Percentiles rank a stretch among this genome's conserved stretches.
Conservation (phyloP, 495 filamentous ascomycete species). For the Aspergillus coremiiformis region DNA sequence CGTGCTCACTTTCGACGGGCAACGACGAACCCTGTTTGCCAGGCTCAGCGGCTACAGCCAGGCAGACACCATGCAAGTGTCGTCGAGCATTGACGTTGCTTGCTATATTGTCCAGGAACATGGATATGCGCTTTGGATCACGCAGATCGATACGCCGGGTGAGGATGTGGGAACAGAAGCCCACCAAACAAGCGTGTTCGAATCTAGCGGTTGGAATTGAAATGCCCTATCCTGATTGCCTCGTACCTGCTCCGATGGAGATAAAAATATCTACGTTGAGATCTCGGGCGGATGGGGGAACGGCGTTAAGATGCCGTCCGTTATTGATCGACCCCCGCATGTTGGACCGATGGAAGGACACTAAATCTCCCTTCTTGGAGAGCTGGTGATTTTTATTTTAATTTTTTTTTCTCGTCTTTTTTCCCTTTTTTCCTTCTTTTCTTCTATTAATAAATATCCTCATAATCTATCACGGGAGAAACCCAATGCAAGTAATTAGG, state of each 20-base stretch:
- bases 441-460: slow-evolving; percentile 4
- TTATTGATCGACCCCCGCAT: not conserved
- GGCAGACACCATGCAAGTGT: not conserved
- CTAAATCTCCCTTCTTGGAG: not conserved
- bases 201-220: not conserved
- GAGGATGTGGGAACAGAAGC: not conserved
- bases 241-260: not conserved
- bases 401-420: too few relatives aligned
- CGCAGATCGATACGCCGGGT: not conserved
- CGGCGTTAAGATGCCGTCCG: not conserved
- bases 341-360: not conserved
- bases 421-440: too few relatives aligned
- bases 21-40: not conserved
- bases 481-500: not conserved
- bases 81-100: not conserved
- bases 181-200: not conserved
- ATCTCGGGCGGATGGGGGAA: not conserved
- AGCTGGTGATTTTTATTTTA: not conserved
- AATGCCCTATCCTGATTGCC: not conserved
- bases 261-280: not conserved
- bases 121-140: not conserved
- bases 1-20: not conserved
- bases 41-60: not conserved
- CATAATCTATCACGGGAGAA: not conserved
- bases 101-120: not conserved